A percentile compares a stretch with the other conserved stretches of the same genome.
Conservation (phyloP, 2,329 filamentous ascomycete genomes). For the Helminthosporium solani region DNA sequence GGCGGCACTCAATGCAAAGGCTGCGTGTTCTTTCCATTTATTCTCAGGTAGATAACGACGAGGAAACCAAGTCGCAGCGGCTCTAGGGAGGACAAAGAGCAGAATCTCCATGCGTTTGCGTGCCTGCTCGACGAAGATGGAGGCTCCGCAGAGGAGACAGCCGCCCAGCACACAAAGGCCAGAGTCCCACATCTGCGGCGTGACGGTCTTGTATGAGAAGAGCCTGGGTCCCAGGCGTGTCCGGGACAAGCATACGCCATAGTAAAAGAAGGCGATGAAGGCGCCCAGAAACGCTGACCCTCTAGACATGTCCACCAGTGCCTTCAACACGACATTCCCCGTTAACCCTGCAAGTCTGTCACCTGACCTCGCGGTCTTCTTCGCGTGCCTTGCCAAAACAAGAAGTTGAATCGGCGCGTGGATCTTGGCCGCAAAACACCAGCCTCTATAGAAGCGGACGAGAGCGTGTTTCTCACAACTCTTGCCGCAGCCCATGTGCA, state of each 20-base stretch:
- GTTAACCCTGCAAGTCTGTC: conserved; percentile 11
- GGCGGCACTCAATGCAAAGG: conserved; percentile 34
- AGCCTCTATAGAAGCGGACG: conserved; percentile 66
- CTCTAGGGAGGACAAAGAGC: conserved; percentile 78
- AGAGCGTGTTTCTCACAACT: conserved; percentile 74
- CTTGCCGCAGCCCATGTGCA: conserved; percentile 75
- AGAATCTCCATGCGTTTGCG: conserved; percentile 71
- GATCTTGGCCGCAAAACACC: conserved; percentile 71
- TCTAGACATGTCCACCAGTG: conserved; percentile 61
- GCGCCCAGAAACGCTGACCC: conserved; percentile 76
- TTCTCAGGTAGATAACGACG: conserved; percentile 57
- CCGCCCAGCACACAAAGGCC: conserved; percentile 71
- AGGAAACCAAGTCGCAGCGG: conserved; percentile 72
- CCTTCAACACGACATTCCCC: conserved; percentile 47
- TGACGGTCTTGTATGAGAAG: conserved; percentile 56
- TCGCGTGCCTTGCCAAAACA: conserved; percentile 17
- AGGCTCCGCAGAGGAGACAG: conserved; percentile 78
- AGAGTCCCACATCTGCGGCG: conserved; percentile 58
- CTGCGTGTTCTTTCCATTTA: conserved; percentile 34
- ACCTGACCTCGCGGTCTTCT: conserved; percentile 17
- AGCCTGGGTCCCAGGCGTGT: conserved; percentile 71
- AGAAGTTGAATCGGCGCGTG: conserved; percentile 72
- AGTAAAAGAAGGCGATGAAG: conserved; percentile 81
- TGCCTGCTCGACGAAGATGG: conserved; percentile 69
- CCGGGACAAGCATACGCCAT: conserved; percentile 76